phyloP scores from a whole-genome alignment of 495 filamentous ascomycete genomes.

The Aspergillus incahuasiensis region DNA sequence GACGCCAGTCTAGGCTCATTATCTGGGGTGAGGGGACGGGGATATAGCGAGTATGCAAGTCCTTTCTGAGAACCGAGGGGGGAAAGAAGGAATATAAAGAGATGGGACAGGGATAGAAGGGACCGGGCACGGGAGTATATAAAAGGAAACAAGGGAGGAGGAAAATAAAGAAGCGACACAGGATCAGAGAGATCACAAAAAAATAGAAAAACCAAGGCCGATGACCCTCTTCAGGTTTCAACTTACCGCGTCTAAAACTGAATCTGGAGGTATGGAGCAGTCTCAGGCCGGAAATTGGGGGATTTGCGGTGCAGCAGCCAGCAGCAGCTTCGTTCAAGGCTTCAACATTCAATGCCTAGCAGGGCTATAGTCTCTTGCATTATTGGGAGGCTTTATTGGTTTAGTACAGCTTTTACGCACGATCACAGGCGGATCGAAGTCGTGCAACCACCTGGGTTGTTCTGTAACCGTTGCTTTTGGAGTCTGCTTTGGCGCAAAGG shows the following conservation, averaged over 20 bases:
- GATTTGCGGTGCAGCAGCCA: slow-evolving; percentile 10
- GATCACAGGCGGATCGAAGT: slow-evolving; percentile 11
- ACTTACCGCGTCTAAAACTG: not conserved
- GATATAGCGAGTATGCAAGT: not conserved
- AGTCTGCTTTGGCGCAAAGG: not conserved
- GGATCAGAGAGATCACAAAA: not conserved
- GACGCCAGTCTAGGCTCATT: slow-evolving; percentile 18
- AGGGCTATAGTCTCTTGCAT: slow-evolving; percentile 9
- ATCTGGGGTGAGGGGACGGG: slow-evolving; percentile 4
- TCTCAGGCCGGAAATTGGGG: slow-evolving; percentile 4
- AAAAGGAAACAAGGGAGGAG: slow-evolving; percentile 5
- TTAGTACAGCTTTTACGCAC: slow-evolving; percentile 16
- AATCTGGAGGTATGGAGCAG: not conserved
- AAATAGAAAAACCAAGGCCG: slow-evolving; percentile 1
- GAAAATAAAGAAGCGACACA: slow-evolving; percentile 3
- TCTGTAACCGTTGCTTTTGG: not conserved
- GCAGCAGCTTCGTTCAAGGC: not conserved
- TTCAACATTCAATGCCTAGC: not conserved
- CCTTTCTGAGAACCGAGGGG: not conserved
- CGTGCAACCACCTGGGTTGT: slow-evolving; percentile 17
- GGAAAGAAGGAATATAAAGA: not conserved
- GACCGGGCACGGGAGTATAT: not conserved
- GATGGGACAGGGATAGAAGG: not conserved
- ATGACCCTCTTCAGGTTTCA: slow-evolving; percentile 1
- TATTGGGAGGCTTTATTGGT: slow-evolving; percentile 8